Evolutionary conservation across 2,329 filamentous ascomycete species (phyloP).

Genomic region (Orbilia oligospora): DNA sequence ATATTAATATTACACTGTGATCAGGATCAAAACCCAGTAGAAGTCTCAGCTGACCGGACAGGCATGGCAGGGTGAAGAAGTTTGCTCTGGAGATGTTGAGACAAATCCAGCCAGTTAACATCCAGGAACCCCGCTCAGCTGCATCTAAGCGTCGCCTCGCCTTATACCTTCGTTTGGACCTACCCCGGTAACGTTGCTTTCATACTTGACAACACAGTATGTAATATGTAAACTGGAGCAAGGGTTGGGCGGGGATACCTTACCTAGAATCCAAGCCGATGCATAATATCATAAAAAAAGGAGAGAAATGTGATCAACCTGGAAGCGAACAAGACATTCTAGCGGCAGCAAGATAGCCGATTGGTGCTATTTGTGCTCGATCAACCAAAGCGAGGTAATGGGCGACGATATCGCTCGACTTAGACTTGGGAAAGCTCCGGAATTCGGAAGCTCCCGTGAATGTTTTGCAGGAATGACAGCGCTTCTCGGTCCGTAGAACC

Average conservation of each 20-base stretch:
- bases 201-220: neutral
- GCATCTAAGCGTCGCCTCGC: conserved; percentile 32
- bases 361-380: neutral
- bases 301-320: neutral
- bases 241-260: conserved; percentile 20
- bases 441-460: conserved; percentile 3
- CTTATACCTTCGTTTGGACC: conserved; percentile 33
- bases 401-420: neutral
- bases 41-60: conserved; percentile 16
- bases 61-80: conserved; percentile 8
- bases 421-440: neutral
- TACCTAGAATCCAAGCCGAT: neutral
- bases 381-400: neutral
- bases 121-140: conserved; percentile 24
- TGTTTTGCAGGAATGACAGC: conserved; percentile 7
- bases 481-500: neutral
- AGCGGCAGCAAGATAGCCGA: neutral
- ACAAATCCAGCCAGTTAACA: conserved; percentile 2
- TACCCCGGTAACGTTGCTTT: neutral
- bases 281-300: conserved; percentile 12
- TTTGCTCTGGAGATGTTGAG: conserved; percentile 8
- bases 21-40: neutral
- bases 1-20: neutral
- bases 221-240: neutral
- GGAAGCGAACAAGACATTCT: neutral